Evolutionary conservation across 164 flowering plant species (phyloP).

Genomic region (Paratinospora sagittata): DNA sequence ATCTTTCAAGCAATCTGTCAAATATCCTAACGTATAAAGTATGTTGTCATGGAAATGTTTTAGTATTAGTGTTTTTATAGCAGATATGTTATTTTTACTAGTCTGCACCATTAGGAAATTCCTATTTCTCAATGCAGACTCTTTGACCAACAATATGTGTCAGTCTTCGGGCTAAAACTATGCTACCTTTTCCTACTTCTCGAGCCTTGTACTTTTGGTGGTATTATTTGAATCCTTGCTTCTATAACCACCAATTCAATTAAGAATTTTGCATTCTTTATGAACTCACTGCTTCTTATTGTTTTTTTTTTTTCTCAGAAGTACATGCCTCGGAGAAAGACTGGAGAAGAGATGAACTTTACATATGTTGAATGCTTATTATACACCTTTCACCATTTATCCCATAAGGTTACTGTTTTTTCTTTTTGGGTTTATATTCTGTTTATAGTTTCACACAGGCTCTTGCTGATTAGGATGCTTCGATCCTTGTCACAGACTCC

Average conservation of each 20-base stretch:
- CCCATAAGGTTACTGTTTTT: conserved; percentile 59
- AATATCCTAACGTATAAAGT: neutral
- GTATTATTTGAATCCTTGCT: neutral
- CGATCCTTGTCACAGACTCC: conserved; percentile 54
- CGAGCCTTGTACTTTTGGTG: neutral
- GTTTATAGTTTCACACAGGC: neutral
- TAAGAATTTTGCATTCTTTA: neutral
- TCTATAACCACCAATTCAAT: neutral
- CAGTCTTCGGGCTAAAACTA: neutral
- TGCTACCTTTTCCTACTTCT: neutral
- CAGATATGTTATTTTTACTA: neutral
- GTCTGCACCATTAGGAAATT: neutral
- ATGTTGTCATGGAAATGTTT: neutral
- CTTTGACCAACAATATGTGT: neutral
- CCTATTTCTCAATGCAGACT: neutral
- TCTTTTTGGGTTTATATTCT: neutral
- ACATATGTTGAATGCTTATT: conserved; percentile 87
- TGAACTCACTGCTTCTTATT: neutral
- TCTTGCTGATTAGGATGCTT: conserved; percentile 10
- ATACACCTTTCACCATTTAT: conserved; percentile 82
- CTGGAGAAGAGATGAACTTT: conserved; percentile 85
- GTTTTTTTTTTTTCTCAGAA: conserved; percentile 39
- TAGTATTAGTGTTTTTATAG: neutral
- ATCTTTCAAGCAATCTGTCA: neutral
- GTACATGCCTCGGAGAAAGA: conserved; percentile 79